phyloP scores from a whole-genome alignment of 148 eudicot species.

The Nyssa sinensis region DNA sequence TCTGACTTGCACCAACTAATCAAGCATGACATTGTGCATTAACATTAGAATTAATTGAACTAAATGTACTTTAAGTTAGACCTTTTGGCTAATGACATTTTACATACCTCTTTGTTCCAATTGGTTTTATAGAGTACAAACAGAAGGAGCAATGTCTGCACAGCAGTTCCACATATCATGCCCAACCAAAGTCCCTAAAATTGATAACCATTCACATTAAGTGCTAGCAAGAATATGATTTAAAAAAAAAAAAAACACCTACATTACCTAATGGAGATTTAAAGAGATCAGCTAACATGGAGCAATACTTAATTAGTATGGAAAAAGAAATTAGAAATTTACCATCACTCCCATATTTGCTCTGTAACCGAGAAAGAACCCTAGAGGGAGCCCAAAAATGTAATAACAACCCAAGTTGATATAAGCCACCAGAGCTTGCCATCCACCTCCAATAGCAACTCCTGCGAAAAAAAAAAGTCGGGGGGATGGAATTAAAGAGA shows the following conservation, averaged over 20 bases:
- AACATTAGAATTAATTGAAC: no score
- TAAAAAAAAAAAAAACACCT: not conserved
- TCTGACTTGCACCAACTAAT: no score
- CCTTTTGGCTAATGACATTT: not conserved
- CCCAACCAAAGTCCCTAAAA: conserved; percentile 81
- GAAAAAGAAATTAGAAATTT: not conserved
- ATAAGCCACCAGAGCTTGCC: conserved; percentile 80
- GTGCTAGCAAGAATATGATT: no score
- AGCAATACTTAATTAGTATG: not conserved
- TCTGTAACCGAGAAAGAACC: conserved; percentile 59
- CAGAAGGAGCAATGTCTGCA: conserved; percentile 61
- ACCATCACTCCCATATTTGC: conserved; percentile 67
- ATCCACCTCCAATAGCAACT: conserved; percentile 83
- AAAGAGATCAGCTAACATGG: not conserved
- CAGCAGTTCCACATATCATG: conserved; percentile 66
- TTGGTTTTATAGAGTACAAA: conserved; percentile 67
- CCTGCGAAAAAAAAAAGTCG: conserved; percentile 47
- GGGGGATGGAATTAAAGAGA: not conserved
- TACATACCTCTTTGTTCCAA: conserved; percentile 72
- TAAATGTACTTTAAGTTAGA: not conserved
- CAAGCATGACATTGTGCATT: no score
- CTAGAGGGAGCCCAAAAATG: conserved; percentile 68
- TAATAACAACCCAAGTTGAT: conserved; percentile 74
- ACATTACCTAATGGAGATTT: no score
- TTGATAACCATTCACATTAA: not conserved